Base-by-base conservation (phyloP, 352 stramenopile genomes). In the Sclerospora graminicola region DNA sequence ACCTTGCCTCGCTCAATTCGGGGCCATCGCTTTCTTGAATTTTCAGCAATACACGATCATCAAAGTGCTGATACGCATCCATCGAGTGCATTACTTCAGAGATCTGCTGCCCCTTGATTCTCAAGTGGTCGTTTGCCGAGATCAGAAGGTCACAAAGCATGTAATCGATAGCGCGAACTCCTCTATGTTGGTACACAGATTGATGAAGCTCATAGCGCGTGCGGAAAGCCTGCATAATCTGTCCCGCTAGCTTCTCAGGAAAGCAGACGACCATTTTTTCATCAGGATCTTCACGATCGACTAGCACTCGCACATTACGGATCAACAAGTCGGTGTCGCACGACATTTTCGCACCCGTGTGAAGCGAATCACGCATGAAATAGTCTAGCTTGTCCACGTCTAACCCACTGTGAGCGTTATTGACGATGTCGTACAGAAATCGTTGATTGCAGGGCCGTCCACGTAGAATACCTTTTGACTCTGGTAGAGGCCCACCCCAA, bases 301-400 rank as follows among this genome's bases (percentile, higher is more conserved):
- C 52, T 6, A 89, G 54, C 18, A 92, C 76, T 27, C 82, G 61
- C 14, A 72, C 75, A 38, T 75, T 87, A 11, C 59, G 60, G n/a
- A 95, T 80, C 10, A 94, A 51, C 39, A 90, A 45, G 2, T 84
- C 60, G 0, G 74, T 72, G 27, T 93, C 76, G 26, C 79, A 90
- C 13, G 63, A 80, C 23, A 77, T 66, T 51, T 86, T 84, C 1
- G 73, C 76, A 3, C 84, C 84, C 0, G 82, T 86, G 21, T 91
- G 69, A 6, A 68, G 51, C 0, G 78, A 75, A 37, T 96, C 85
- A 6, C 85, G 75, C 55, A 90, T 68, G 34, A 94, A 92, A 39
- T 96, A 96, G 46, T 95, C 85, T 1, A 96, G 60, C 51, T 95
- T 96, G 62, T 95, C 85, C 6, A 94, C 82, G 32, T 96, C 85